A percentile compares a stretch with the other conserved stretches of the same genome.
Evolutionary conservation across 192 early-diverging fungal species (phyloP).

Genomic region (Linnemannia schmuckeri): DNA sequence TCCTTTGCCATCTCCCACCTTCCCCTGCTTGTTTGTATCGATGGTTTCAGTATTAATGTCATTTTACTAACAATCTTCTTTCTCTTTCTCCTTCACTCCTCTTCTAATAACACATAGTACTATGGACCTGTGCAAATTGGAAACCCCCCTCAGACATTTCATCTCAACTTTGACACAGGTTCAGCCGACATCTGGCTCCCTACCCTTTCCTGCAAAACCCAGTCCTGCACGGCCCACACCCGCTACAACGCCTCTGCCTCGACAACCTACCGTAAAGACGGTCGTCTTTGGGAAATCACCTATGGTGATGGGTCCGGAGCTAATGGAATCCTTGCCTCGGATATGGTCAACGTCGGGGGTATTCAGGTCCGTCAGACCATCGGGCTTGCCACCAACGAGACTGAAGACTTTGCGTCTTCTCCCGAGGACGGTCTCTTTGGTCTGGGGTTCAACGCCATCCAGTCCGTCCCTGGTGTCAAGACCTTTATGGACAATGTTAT

Average conservation of each 20-base stretch:
- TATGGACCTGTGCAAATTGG: constrained; percentile 15
- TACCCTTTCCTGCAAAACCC: constrained; percentile 48
- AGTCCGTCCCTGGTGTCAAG: constrained; percentile 52
- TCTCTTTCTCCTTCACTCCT: background rate
- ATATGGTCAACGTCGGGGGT: constrained; percentile 71
- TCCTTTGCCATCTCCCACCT: background rate
- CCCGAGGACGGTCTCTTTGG: constrained; percentile 74
- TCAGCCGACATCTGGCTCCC: constrained; percentile 71
- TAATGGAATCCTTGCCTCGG: constrained; percentile 52
- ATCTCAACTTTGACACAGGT: constrained; percentile 38
- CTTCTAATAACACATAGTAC: background rate
- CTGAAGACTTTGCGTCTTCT: constrained; percentile 60
- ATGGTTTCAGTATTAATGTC: background rate
- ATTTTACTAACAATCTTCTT: background rate
- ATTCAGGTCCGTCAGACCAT: constrained; percentile 71
- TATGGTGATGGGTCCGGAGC: constrained; percentile 73
- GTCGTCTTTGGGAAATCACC: constrained; percentile 67
- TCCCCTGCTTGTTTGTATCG: background rate
- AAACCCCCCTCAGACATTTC: constrained; percentile 4
- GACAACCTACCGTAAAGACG: constrained; percentile 65
- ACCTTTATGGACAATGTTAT: constrained; percentile 70
- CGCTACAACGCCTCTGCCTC: constrained; percentile 61
- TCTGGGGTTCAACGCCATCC: constrained; percentile 65
- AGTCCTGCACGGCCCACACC: constrained; percentile 59
- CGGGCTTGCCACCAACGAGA: constrained; percentile 67